Base-by-base conservation (phyloP, 2,329 filamentous ascomycete species). In the Sclerotinia minor region DNA sequence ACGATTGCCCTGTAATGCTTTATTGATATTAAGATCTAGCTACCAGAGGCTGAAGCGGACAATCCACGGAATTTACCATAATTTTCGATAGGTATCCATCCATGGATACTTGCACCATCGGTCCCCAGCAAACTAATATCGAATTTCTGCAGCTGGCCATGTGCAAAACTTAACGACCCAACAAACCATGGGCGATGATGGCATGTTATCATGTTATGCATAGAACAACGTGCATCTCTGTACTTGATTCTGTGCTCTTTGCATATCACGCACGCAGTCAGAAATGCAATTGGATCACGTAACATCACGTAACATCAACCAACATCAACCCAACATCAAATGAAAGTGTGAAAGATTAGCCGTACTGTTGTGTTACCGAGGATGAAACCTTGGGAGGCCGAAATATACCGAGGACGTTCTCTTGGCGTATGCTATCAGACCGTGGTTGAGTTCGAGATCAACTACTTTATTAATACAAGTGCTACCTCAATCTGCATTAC, bases 201-300 rank as follows among this genome's bases (percentile, higher is more conserved):
- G 57, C 32, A 35, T 35, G 32, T 35, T 35, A 35, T 35, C 57
- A 60, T 60, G 57, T 47, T 60, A 32, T 60, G 57, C 26, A 47
- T 60, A n/a, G n/a, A 60, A 38, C 35, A 49, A 49, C 44, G 44
- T 49, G 58, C 44, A 49, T 61, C 44, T 55, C 24, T 59, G 24
- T 59, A 15, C 57, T 59, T 59, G 57, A 47, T 59, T 59, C 57
- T 45, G 57, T 59, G 29, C 57, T 29, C 26, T 49, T 24, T 49
- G 58, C 58, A 49, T 61, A 61, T 35, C 15, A 35, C 58, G 58
- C 58, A 60, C 44, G 57, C 58, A 24, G 44, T 49, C 29, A 35
- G 35, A 44, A 44, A 41, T n/a, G 57, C 57, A 58, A 58, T 29
- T 45, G 38, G 55, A 26, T 60, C 57, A 49, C 44, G 44, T 47